Percentiles rank a stretch among this genome's conserved stretches.
Conservation (phyloP, 352 stramenopile species). For the Globisporangium sylvaticum region DNA sequence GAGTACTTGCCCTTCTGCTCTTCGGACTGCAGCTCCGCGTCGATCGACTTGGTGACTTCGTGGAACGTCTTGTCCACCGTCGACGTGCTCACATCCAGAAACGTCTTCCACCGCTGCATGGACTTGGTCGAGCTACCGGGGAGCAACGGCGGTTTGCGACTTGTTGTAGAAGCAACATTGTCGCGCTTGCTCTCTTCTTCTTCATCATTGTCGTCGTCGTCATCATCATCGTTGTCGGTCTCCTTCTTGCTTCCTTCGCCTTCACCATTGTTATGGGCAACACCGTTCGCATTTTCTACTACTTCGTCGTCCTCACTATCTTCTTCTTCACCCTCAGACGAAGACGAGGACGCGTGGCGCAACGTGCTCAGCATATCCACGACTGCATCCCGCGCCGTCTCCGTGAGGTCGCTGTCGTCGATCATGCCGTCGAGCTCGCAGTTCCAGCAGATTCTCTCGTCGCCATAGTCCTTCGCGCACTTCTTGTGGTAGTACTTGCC, state of each 20-base stretch:
- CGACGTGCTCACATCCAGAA: slow-evolving; percentile 59
- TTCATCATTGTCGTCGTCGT: slow-evolving; percentile 5
- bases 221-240: slow-evolving; percentile 9
- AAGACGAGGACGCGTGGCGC: slow-evolving; percentile 17
- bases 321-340: slow-evolving; percentile 13
- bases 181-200: neutral
- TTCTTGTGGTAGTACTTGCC: slow-evolving; percentile 68
- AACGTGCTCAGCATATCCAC: slow-evolving; percentile 44
- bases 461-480: slow-evolving; percentile 66
- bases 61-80: slow-evolving; percentile 40
- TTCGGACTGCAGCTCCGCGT: slow-evolving; percentile 39
- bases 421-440: slow-evolving; percentile 73
- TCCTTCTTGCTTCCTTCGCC: neutral
- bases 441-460: slow-evolving; percentile 70
- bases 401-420: slow-evolving; percentile 68
- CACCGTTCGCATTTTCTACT: neutral
- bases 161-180: slow-evolving; percentile 4
- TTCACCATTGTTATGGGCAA: neutral
- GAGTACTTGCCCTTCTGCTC: slow-evolving; percentile 42
- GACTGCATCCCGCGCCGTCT: slow-evolving; percentile 40
- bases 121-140: slow-evolving; percentile 22
- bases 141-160: slow-evolving; percentile 10
- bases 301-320: slow-evolving; percentile 13
- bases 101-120: slow-evolving; percentile 53
- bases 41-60: slow-evolving; percentile 47